Percentiles rank a stretch among this genome's conserved stretches.
phyloP scores from a whole-genome alignment of 352 stramenopile species.

The Plasmopara viticola region DNA sequence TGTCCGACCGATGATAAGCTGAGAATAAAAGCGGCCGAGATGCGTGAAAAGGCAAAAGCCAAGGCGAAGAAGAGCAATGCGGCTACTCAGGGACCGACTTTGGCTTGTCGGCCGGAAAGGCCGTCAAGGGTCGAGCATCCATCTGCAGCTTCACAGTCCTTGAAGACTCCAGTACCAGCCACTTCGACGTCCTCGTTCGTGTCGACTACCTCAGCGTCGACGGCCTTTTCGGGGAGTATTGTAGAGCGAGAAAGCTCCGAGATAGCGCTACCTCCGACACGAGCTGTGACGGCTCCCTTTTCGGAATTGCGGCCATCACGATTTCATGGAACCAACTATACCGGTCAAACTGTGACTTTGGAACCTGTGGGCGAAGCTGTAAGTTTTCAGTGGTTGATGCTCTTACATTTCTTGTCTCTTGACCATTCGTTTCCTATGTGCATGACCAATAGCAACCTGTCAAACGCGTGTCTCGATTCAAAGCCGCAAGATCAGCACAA shows the following conservation, averaged over 20 bases:
- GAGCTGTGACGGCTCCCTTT: constrained; percentile 12
- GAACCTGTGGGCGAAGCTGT: constrained; percentile 75
- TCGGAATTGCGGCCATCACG: constrained; percentile 32
- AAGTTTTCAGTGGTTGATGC: constrained; percentile 11
- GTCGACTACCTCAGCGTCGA: constrained; percentile 19
- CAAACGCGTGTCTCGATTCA: constrained; percentile 81
- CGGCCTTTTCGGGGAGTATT: constrained; percentile 68
- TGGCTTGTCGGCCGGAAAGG: constrained; percentile 7
- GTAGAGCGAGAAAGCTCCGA: constrained; percentile 55
- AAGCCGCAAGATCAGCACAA: constrained; percentile 41
- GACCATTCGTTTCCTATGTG: neutral
- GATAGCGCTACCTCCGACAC: constrained; percentile 4
- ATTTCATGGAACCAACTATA: constrained; percentile 66
- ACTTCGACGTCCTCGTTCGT: constrained; percentile 9
- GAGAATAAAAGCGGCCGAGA: constrained; percentile 54
- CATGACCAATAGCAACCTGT: constrained; percentile 52
- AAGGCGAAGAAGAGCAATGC: constrained; percentile 6
- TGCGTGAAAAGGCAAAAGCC: constrained; percentile 36
- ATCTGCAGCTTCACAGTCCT: constrained; percentile 12
- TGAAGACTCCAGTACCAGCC: constrained; percentile 15
- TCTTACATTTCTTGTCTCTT: neutral
- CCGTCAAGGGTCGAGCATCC: constrained; percentile 3
- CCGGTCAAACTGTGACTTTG: constrained; percentile 56
- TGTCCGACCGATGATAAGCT: constrained; percentile 64
- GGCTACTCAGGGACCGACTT: constrained; percentile 4